Percentiles rank a stretch among this genome's conserved stretches.
Conservation (phyloP, 176 grass and related monocot genomes). For the Phragmites australis region DNA sequence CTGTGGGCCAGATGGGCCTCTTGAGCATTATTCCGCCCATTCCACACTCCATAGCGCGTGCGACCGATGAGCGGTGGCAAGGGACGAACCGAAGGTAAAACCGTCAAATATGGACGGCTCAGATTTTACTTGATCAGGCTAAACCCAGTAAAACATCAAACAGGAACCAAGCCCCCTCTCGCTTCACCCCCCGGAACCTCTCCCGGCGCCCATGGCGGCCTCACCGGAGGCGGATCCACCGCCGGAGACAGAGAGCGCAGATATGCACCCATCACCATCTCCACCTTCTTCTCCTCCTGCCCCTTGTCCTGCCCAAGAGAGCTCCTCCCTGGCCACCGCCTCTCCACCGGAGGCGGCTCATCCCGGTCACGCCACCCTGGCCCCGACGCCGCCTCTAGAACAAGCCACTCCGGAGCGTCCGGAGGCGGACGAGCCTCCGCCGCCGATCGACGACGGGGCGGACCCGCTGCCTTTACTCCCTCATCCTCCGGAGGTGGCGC, state of each 20-base stretch:
- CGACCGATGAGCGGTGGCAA: no score
- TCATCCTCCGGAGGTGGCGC: not conserved
- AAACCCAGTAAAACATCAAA: conserved; percentile 3
- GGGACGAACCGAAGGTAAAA: no score
- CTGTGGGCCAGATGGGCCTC: not conserved
- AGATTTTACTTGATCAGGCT: not conserved
- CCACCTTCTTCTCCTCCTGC: not conserved
- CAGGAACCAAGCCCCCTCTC: not conserved
- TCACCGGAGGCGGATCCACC: conserved; percentile 26
- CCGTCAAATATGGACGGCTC: not conserved
- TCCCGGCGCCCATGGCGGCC: conserved; percentile 29
- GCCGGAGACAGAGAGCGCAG: not conserved
- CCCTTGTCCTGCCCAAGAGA: not conserved
- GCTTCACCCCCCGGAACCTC: not conserved
- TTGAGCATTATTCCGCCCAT: not conserved
- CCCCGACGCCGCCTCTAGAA: not conserved
- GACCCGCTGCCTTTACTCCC: not conserved
- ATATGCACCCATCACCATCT: conserved; percentile 8
- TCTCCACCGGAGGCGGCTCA: not conserved
- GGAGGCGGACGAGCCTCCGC: not conserved
- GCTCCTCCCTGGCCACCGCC: not conserved
- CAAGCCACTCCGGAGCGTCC: not conserved
- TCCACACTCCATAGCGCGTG: no score
- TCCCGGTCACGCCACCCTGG: not conserved
- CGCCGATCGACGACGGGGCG: not conserved